These are phyloP conservation scores for Allium fistulosum DNA, from an alignment of 106 monocot species.

Conservation along the genomic window DNA sequence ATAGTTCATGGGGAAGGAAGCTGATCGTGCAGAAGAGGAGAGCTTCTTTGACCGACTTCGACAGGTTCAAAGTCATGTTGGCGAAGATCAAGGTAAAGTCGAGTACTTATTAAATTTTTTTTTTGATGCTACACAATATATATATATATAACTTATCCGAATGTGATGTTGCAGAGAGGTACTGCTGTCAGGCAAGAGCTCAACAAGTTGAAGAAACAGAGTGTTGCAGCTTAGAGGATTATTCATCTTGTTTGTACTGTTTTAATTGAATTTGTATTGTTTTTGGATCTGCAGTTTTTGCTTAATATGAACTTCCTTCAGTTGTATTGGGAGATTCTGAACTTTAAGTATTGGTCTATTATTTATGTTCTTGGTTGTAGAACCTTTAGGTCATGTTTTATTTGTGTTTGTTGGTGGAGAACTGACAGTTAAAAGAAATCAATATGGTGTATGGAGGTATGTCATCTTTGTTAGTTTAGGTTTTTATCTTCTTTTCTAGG, in stretches of 20 bases:
- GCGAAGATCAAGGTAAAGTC: conserved; percentile 55
- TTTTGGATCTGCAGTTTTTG: not conserved
- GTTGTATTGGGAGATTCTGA: not conserved
- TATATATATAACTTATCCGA: too few relatives aligned
- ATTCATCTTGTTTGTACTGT: not conserved
- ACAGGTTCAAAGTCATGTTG: conserved; percentile 69
- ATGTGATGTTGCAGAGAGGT: not conserved
- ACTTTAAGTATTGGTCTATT: not conserved
- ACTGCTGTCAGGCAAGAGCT: conserved; percentile 8
- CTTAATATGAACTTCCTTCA: not conserved
- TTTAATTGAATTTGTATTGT: not conserved
- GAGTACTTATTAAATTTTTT: not conserved
- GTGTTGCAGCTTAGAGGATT: not conserved
- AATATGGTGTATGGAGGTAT: too few relatives aligned
- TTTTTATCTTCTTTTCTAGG: too few relatives aligned
- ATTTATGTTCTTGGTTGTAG: too few relatives aligned
- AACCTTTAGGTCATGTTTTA: too few relatives aligned
- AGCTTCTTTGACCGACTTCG: conserved; percentile 56
- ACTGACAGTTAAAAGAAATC: too few relatives aligned
- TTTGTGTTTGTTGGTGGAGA: too few relatives aligned
- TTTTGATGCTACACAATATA: not conserved
- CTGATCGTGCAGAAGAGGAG: conserved; percentile 66
- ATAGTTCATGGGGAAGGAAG: conserved; percentile 63
- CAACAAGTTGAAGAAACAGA: conserved; percentile 4
- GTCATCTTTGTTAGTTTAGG: too few relatives aligned